Conservation (phyloP, 202 grass and related monocot species). For the Setaria italica region DNA sequence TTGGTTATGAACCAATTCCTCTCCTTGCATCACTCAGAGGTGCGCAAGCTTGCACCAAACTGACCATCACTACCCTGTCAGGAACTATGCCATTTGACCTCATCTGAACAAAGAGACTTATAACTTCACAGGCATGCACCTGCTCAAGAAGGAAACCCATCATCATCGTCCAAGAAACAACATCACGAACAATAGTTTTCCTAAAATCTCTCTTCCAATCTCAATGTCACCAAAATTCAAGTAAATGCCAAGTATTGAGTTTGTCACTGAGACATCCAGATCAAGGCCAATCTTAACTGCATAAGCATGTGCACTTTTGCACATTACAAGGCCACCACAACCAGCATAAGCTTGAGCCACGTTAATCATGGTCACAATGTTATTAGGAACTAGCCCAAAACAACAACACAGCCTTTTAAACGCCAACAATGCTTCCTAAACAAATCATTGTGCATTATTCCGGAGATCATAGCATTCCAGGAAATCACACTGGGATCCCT, state of each 20-base stretch:
- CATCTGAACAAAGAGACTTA: conserved; percentile 66
- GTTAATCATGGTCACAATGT: too few relatives aligned
- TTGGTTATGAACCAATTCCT: conserved; percentile 64
- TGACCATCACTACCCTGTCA: conserved; percentile 68
- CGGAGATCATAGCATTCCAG: too few relatives aligned
- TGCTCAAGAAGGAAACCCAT: conserved; percentile 72
- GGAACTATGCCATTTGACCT: conserved; percentile 59
- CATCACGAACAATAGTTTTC: conserved; percentile 54
- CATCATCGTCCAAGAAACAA: conserved; percentile 71
- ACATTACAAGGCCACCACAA: too few relatives aligned
- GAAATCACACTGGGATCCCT: too few relatives aligned
- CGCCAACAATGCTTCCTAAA: too few relatives aligned
- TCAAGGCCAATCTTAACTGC: conserved; percentile 17
- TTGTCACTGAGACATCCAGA: conserved; percentile 56
- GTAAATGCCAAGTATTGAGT: conserved; percentile 76
- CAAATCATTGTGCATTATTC: too few relatives aligned
- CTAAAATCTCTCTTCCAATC: conserved; percentile 57
- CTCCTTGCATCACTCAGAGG: conserved; percentile 59
- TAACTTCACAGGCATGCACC: conserved; percentile 48
- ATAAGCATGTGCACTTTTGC: too few relatives aligned
- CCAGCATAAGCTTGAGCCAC: too few relatives aligned
- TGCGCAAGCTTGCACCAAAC: conserved; percentile 62
- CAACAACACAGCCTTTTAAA: too few relatives aligned
- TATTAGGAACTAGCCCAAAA: too few relatives aligned
- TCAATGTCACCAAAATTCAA: conserved; percentile 53